These are phyloP conservation scores for Ilyonectria destructans DNA, from an alignment of 2,329 filamentous ascomycete genomes.

Conservation along the genomic window DNA sequence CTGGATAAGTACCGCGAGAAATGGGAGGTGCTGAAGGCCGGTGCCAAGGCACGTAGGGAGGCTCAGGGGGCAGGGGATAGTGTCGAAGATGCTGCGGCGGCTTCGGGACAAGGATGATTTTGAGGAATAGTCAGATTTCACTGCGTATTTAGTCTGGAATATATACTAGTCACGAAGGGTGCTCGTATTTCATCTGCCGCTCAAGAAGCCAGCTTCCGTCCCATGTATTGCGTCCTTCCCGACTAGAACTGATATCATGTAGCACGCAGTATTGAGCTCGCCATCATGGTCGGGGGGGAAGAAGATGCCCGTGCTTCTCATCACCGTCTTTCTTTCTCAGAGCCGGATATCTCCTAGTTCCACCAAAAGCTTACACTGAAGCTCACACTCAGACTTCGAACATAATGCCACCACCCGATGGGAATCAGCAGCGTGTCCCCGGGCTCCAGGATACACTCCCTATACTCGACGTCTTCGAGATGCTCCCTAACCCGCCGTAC, in stretches of 20 bases:
- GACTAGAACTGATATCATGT: not conserved
- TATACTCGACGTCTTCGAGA: slow-evolving; percentile 75
- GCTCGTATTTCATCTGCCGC: not conserved
- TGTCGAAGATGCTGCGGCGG: slow-evolving; percentile 52
- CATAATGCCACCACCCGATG: slow-evolving; percentile 98
- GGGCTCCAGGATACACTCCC: slow-evolving; percentile 84
- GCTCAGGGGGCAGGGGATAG: slow-evolving; percentile 58
- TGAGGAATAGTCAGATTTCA: slow-evolving; percentile 25
- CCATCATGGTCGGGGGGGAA: not conserved
- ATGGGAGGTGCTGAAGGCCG: slow-evolving; percentile 75
- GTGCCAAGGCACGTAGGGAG: slow-evolving; percentile 70
- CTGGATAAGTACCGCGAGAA: slow-evolving; percentile 73
- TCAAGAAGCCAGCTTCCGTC: not conserved
- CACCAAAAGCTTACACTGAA: slow-evolving; percentile 99
- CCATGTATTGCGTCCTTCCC: not conserved
- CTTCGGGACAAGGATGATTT: slow-evolving; percentile 34
- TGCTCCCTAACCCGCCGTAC: slow-evolving; percentile 58
- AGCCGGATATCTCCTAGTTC: slow-evolving; percentile 63
- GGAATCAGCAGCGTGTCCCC: slow-evolving; percentile 94
- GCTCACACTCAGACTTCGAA: slow-evolving; percentile 86
- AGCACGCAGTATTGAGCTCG: not conserved
- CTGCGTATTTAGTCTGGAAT: slow-evolving; percentile 6
- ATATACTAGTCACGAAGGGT: slow-evolving; percentile 3
- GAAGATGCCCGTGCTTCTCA: not conserved
- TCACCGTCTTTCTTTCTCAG: not conserved